These are phyloP conservation scores for Globisporangium cederbergense DNA, from an alignment of 352 stramenopile genomes.

Conservation along the genomic window DNA sequence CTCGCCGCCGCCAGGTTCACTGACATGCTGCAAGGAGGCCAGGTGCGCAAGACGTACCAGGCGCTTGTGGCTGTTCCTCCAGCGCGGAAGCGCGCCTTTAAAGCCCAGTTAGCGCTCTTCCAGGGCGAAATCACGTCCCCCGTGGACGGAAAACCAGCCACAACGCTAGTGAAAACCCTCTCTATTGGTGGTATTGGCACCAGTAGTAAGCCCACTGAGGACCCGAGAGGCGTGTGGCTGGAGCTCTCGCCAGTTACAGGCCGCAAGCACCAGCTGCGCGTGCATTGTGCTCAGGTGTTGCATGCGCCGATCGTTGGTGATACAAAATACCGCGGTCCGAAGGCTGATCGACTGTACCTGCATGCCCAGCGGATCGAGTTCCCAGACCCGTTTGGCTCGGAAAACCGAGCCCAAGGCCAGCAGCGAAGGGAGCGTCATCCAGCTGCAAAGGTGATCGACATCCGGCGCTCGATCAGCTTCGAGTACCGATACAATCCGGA, in stretches of 20 bases:
- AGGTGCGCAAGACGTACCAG: slow-evolving; percentile 60
- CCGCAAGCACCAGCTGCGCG: slow-evolving; percentile 67
- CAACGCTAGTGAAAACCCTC: slow-evolving; percentile 29
- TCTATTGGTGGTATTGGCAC: background rate
- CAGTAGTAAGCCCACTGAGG: background rate
- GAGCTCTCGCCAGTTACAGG: slow-evolving; percentile 52
- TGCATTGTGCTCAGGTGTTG: slow-evolving; percentile 49
- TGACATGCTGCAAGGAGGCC: slow-evolving; percentile 29
- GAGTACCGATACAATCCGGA: background rate
- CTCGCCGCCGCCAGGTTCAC: slow-evolving; percentile 65
- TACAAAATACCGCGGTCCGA: slow-evolving; percentile 28
- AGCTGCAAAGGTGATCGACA: slow-evolving; percentile 4
- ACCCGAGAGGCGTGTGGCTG: slow-evolving; percentile 31
- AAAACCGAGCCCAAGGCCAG: background rate
- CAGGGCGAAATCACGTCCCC: slow-evolving; percentile 27
- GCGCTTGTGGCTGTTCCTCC: slow-evolving; percentile 33
- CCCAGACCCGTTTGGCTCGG: slow-evolving; percentile 31
- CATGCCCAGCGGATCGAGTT: slow-evolving; percentile 53
- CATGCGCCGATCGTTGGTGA: slow-evolving; percentile 56
- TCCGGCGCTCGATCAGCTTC: slow-evolving; percentile 1
- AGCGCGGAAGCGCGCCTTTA: slow-evolving; percentile 16
- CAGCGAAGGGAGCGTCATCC: background rate
- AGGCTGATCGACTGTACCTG: slow-evolving; percentile 40
- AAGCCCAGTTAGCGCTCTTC: slow-evolving; percentile 17
- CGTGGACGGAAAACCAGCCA: slow-evolving; percentile 45